Conservation (phyloP, 805 yeast genomes). For the Yarrowia sp. region DNA sequence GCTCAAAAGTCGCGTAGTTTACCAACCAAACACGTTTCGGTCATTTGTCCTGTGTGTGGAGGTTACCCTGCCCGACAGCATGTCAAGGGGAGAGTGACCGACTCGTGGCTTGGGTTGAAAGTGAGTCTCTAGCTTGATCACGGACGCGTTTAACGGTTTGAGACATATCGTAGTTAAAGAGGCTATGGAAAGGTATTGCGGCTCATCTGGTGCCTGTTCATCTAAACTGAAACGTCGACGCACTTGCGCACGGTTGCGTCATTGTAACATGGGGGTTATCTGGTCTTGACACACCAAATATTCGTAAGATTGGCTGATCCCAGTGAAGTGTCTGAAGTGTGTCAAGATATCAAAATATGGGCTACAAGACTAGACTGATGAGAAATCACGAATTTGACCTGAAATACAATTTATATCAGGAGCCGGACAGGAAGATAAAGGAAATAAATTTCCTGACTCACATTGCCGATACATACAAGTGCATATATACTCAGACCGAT, state of each 20-base stretch:
- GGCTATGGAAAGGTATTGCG: not conserved
- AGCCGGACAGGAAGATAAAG: too few relatives aligned
- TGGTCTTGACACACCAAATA: too few relatives aligned
- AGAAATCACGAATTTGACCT: too few relatives aligned
- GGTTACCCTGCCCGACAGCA: not conserved
- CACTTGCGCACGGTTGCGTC: too few relatives aligned
- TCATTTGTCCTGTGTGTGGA: not conserved
- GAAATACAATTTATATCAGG: too few relatives aligned
- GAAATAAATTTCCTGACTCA: too few relatives aligned
- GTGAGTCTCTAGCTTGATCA: not conserved
- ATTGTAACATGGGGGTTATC: too few relatives aligned
- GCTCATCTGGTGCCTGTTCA: not conserved
- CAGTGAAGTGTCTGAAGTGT: not conserved
- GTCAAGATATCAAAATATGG: not conserved
- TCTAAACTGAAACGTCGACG: not conserved
- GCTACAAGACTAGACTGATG: not conserved
- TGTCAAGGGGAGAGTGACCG: not conserved
- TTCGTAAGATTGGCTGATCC: not conserved
- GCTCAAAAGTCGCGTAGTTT: not conserved
- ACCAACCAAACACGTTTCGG: not conserved
- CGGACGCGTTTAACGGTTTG: not conserved
- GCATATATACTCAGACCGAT: not conserved
- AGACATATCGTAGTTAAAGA: not conserved
- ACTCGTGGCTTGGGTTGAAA: not conserved
- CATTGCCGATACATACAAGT: not conserved